phyloP scores from a whole-genome alignment of 2,329 filamentous ascomycete genomes.

The Iodosphaeria phyllophila region DNA sequence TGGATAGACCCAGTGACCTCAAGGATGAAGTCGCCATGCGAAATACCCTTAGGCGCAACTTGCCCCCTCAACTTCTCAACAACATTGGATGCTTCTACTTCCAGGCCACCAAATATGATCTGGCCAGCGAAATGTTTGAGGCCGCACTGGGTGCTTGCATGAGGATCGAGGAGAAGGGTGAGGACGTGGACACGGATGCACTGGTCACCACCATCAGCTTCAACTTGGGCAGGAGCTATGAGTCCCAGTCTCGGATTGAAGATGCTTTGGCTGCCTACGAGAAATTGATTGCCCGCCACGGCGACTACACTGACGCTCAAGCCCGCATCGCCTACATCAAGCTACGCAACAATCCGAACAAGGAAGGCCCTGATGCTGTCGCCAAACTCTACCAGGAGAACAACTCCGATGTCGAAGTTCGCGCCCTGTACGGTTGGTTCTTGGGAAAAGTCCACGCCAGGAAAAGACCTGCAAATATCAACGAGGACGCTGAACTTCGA shows the following conservation, averaged over 20 bases:
- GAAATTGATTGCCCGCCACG: conserved; percentile 64
- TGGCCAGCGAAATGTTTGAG: conserved; percentile 77
- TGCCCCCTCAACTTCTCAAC: conserved; percentile 84
- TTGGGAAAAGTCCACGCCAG: conserved; percentile 64
- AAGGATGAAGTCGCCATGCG: conserved; percentile 43
- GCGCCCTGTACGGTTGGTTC: conserved; percentile 90
- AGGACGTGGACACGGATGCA: conserved; percentile 68
- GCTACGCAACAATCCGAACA: conserved; percentile 59
- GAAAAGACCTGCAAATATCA: conserved; percentile 62
- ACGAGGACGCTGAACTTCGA: conserved; percentile 77
- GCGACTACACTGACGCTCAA: conserved; percentile 82
- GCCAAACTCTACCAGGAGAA: conserved; percentile 73
- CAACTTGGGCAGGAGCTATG: conserved; percentile 86
- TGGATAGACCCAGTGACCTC: conserved; percentile 41
- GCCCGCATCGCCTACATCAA: conserved; percentile 82
- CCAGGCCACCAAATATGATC: conserved; percentile 63
- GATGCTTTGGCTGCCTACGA: conserved; percentile 82
- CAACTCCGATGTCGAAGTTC: conserved; percentile 73
- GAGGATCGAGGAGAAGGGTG: conserved; percentile 57
- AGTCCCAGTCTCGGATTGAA: conserved; percentile 62
- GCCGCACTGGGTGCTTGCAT: conserved; percentile 79
- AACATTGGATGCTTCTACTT: conserved; percentile 96
- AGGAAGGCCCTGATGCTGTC: conserved; percentile 74
- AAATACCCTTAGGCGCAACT: conserved; percentile 48
- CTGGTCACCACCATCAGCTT: conserved; percentile 92